phyloP scores from a whole-genome alignment of 176 grass and related monocot species.

The Canna indica region DNA sequence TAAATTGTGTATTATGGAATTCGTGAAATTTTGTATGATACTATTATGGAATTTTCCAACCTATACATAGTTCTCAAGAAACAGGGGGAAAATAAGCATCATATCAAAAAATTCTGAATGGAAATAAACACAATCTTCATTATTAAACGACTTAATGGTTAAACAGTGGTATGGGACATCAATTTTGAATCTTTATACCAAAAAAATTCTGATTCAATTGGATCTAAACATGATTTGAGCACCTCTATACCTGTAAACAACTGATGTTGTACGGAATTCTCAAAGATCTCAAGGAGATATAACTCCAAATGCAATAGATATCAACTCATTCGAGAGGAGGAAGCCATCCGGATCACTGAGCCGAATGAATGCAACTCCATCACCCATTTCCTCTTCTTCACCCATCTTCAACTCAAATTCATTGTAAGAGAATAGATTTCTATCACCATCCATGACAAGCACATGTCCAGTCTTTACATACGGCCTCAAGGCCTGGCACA shows the following conservation, averaged over 20 bases:
- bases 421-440: conserved; percentile 23
- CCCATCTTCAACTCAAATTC: conserved; percentile 42
- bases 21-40: too few species aligned
- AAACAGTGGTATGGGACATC: background rate
- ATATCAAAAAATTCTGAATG: too few species aligned
- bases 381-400: conserved; percentile 17
- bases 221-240: background rate
- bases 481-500: conserved; percentile 49
- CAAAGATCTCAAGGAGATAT: conserved; percentile 42
- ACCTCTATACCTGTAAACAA: background rate
- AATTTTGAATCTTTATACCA: background rate
- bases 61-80: too few species aligned
- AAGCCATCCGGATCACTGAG: conserved; percentile 81
- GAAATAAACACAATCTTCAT: too few species aligned
- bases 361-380: conserved; percentile 47
- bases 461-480: conserved; percentile 68
- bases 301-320: conserved; percentile 73
- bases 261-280: background rate
- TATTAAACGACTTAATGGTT: too few species aligned
- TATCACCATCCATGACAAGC: conserved; percentile 44
- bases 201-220: background rate
- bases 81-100: too few species aligned
- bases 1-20: too few species aligned
- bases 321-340: conserved; percentile 84
- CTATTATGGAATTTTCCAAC: too few species aligned